Evolutionary conservation across 768 basidiomycete genomes (phyloP), one percentile per base, ranked within the genome.

Genomic region (Pleurotus giganteus): DNA sequence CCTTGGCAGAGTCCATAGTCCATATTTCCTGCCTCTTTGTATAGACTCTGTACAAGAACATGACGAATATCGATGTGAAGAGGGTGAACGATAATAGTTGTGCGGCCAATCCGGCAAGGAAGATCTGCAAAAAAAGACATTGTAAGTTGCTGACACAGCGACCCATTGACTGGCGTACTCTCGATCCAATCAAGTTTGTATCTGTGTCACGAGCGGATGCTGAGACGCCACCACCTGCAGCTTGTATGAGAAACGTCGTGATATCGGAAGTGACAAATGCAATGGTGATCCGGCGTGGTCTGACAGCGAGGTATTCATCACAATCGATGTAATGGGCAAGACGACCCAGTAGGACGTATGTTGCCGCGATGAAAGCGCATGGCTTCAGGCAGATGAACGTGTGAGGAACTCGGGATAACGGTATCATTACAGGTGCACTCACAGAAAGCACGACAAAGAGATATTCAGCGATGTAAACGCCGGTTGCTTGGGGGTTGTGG

Each of bases 321-420:
- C 74, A 74, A 8, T 71, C 61, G 4, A 89, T 67, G 57, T 79
- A 72, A 21, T 66, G 71, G 4, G 85, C 81, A 2, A 91, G 65
- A 11, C 79, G 79, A 8, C 86, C 85, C 1, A 89, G 76, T 17
- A 88, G 74, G 53, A 88, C 69, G 61, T 90, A 89, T 61, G 84
- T 77, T 12, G 83, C 78, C 4, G 84, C 84, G 57, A 87, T 84
- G 69, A 89, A 89, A 24, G 85, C 87, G 63, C 89, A 90, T 4
- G 88, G 87, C 83, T 85, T 47, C 9, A 44, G 51, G n/a, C n/a
- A n/a, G n/a, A n/a, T n/a, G n/a, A n/a, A n/a, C n/a, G n/a, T n/a
- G n/a, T n/a, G n/a, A n/a, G n/a, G n/a, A n/a, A n/a, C n/a, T n/a
- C n/a, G n/a, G n/a, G n/a, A n/a, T n/a, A n/a, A n/a, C n/a, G n/a